A percentile compares a stretch with the other conserved stretches of the same genome.
Conservation (phyloP, 1,139 yeast genomes). For the Nakaseomyces nivariensis region DNA sequence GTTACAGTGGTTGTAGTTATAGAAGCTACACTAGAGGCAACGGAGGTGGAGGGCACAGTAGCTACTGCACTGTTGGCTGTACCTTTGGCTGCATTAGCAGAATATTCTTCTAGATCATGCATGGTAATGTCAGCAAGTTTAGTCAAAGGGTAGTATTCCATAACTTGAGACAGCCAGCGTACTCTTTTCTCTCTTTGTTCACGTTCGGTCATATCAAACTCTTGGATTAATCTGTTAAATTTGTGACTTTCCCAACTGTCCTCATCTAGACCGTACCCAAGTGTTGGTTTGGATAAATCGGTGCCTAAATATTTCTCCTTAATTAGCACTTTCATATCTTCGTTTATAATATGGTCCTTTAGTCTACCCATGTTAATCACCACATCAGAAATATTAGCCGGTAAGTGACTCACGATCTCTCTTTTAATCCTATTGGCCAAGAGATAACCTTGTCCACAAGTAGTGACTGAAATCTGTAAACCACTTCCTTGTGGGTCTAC, state of each 20-base stretch:
- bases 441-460: conserved; percentile 85
- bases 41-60: neutral
- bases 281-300: conserved; percentile 14
- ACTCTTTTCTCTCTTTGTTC: conserved; percentile 52
- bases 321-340: conserved; percentile 33
- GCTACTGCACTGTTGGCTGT: neutral
- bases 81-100: neutral
- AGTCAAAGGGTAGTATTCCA: conserved; percentile 78
- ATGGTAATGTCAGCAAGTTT: conserved; percentile 38
- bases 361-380: conserved; percentile 62
- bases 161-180: conserved; percentile 82
- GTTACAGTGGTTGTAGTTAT: neutral
- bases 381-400: conserved; percentile 58
- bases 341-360: conserved; percentile 45
- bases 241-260: conserved; percentile 53
- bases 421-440: conserved; percentile 73
- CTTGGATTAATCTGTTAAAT: conserved; percentile 54
- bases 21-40: too few species aligned
- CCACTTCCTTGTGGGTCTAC: conserved; percentile 48
- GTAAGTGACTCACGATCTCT: conserved; percentile 57
- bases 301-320: conserved; percentile 13
- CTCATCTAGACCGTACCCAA: conserved; percentile 53
- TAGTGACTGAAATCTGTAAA: conserved; percentile 75
- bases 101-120: conserved; percentile 16
- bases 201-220: conserved; percentile 44